Base-by-base conservation (phyloP, 2,329 filamentous ascomycete species). In the Colletotrichum chrysophilum region DNA sequence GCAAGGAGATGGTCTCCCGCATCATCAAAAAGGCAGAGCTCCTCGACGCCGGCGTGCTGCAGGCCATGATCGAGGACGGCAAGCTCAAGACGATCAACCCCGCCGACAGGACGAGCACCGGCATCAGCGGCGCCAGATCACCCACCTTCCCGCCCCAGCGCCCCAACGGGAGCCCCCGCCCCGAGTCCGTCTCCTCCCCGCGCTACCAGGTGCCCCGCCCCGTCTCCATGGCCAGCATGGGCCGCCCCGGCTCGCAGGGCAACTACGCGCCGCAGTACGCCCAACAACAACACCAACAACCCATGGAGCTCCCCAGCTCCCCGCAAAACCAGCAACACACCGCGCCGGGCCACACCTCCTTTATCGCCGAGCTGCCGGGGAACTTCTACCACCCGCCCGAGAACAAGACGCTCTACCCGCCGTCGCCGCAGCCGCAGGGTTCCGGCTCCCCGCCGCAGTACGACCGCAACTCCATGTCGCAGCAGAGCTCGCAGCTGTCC, bases 21-120 rank as follows among this genome's bases (percentile, higher is more conserved):
- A 90, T 95, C 81, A 91, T 94, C 80, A 93, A 93, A 80, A 94
- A 94, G 86, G 93, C 93, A 1, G 92, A 93, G 82, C 85, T 94
- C 26, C 86, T 94, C 52, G 93, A 94, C 79, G 87, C 92, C 7
- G 93, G 93, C 18, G 87, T 91, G 21, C 85, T 94, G 65, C 89
- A 91, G 56, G 93, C 91, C 71, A 93, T 94, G 92, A 91, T 94
- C 80, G 89, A 93, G 79, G 86, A 93, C 76, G 92, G 92, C 62
- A 90, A 86, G 79, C 86, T 94, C 75, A 91, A 87, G 84, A 94
- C 92, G 0, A 81, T 91, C 78, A 88, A 90, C 79, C 89, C 88
- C 7, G 88, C 87, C 77, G 89, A 90, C 79, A 85, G 88, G 10
- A 87, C 88, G n/a, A 81, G 80, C 71, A 78, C 80, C 12, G 76